These are phyloP conservation scores for Cladosporium phlei DNA, from an alignment of 2,329 filamentous ascomycete species.

Conservation along the genomic window DNA sequence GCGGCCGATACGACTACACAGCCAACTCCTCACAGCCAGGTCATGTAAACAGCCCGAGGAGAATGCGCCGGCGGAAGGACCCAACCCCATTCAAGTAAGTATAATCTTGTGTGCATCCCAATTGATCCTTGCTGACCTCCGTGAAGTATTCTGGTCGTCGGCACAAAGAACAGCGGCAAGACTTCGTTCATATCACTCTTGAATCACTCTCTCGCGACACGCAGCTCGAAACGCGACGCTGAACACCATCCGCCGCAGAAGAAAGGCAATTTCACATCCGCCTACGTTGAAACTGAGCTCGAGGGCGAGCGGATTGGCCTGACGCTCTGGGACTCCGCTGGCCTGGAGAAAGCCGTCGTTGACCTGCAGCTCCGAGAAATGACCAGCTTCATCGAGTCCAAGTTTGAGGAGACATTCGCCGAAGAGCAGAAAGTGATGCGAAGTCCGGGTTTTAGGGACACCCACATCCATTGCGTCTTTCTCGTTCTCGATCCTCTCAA, in stretches of 20 bases:
- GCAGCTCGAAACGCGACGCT: conserved; percentile 65
- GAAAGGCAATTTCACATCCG: conserved; percentile 64
- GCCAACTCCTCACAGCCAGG: conserved; percentile 78
- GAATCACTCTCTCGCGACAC: conserved; percentile 75
- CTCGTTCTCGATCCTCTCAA: conserved; percentile 82
- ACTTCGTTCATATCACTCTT: conserved; percentile 96
- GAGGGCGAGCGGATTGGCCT: conserved; percentile 86
- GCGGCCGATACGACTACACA: conserved; percentile 93
- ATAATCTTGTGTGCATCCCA: not conserved
- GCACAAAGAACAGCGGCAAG: conserved; percentile 83
- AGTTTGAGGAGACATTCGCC: conserved; percentile 95
- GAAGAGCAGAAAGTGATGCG: conserved; percentile 98
- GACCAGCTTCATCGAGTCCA: conserved; percentile 87
- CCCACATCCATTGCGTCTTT: conserved; percentile 95
- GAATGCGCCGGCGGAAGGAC: conserved; percentile 90
- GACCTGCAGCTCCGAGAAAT: conserved; percentile 92
- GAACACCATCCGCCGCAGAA: conserved; percentile 20
- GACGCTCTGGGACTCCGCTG: conserved; percentile 94
- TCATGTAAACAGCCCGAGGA: conserved; percentile 86
- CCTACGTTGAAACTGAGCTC: conserved; percentile 91
- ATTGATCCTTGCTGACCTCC: not conserved
- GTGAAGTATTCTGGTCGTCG: conserved; percentile 78
- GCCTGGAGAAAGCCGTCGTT: conserved; percentile 88
- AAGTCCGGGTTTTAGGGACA: conserved; percentile 87
- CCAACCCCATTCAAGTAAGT: conserved; percentile 97